A percentile compares a stretch with the other conserved stretches of the same genome.
These are phyloP conservation scores for Wickerhamomyces sp. DNA, from an alignment of 1,139 yeast species.

Conservation along the genomic window DNA sequence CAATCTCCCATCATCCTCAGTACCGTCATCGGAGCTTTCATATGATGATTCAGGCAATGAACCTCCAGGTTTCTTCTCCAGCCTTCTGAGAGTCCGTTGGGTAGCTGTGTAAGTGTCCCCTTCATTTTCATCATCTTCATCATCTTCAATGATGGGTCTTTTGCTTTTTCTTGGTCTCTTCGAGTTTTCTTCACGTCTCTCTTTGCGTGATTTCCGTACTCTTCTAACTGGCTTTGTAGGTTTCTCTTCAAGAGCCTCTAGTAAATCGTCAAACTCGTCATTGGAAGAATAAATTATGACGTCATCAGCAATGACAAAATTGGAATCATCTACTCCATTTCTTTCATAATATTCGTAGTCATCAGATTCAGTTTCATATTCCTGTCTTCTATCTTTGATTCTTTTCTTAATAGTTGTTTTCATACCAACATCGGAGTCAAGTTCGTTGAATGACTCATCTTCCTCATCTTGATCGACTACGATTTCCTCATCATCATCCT, in stretches of 20 bases:
- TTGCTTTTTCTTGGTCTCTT: background rate
- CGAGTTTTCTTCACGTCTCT: background rate
- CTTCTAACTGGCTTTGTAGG: too few species aligned
- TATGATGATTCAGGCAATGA: too few species aligned
- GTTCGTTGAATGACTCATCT: background rate
- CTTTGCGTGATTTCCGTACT: too few species aligned
- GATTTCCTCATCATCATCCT: background rate
- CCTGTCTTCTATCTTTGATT: conserved; percentile 4
- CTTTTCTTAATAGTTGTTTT: too few species aligned
- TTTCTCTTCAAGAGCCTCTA: too few species aligned
- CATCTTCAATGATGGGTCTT: background rate
- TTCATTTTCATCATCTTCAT: background rate
- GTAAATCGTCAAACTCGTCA: too few species aligned
- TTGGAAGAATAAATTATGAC: background rate
- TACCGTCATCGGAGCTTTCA: too few species aligned
- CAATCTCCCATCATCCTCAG: too few species aligned
- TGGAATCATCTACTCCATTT: background rate
- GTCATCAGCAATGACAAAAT: background rate
- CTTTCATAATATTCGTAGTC: background rate
- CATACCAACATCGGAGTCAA: too few species aligned
- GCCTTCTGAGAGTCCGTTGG: too few species aligned
- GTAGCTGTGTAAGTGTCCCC: too few species aligned
- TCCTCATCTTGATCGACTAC: conserved; percentile 18
- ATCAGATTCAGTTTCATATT: background rate
- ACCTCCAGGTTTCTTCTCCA: too few species aligned